Conservation (phyloP, 2,329 filamentous ascomycete genomes). For the Ceratocystis ficicola region DNA sequence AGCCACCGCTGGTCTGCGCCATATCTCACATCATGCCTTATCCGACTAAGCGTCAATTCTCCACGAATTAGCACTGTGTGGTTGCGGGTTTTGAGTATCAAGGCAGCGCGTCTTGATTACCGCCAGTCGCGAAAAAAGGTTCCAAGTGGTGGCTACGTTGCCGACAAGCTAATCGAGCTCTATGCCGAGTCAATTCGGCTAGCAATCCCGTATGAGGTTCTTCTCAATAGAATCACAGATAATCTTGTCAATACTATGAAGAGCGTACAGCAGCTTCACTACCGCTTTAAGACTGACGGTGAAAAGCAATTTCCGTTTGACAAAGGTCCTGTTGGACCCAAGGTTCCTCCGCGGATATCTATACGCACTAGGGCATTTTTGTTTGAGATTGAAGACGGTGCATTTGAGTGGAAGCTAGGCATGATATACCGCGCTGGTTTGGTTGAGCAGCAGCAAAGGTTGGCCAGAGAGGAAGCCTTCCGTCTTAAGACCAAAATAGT, state of each 20-base stretch:
- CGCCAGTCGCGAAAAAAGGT: slow-evolving; percentile 62
- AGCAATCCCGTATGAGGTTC: slow-evolving; percentile 80
- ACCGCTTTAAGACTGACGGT: slow-evolving; percentile 66
- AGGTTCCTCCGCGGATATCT: slow-evolving; percentile 73
- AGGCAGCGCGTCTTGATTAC: slow-evolving; percentile 66
- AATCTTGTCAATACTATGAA: slow-evolving; percentile 83
- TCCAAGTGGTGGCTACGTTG: slow-evolving; percentile 43
- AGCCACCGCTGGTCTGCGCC: slow-evolving; percentile 80
- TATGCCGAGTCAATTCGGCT: slow-evolving; percentile 75
- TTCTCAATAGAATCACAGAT: slow-evolving; percentile 83
- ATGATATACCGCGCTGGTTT: slow-evolving; percentile 85
- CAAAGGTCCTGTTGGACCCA: slow-evolving; percentile 75
- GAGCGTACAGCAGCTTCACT: slow-evolving; percentile 77
- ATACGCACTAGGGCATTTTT: slow-evolving; percentile 68
- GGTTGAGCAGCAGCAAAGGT: slow-evolving; percentile 76
- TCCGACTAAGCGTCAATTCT: slow-evolving; percentile 77
- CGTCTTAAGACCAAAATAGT: slow-evolving; percentile 76
- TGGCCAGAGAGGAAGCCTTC: slow-evolving; percentile 85
- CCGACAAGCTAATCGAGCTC: slow-evolving; percentile 75
- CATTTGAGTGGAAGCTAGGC: slow-evolving; percentile 94
- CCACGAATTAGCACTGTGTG: slow-evolving; percentile 73
- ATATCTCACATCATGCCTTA: slow-evolving; percentile 62
- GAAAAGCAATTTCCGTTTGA: slow-evolving; percentile 71
- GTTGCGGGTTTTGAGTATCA: slow-evolving; percentile 77
- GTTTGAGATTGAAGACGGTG: slow-evolving; percentile 89